Evolutionary conservation across 306 rosid genomes (phyloP).

Genomic region (barrel medic (Medicago truncatula)): MtrunA17r5.0-ANR NC_053049.1:7579001-7579500

Average conservation of each 20-base stretch:
- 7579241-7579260: slow-evolving; percentile 7
- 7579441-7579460: slow-evolving; percentile 6
- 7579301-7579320: slow-evolving; percentile 69
- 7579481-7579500: slow-evolving; percentile 30
- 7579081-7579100: slow-evolving; percentile 34
- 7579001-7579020: slow-evolving; percentile 36
- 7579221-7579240: background rate
- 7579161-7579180: background rate
- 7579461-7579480: slow-evolving; percentile 35
- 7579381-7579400: slow-evolving; percentile 28
- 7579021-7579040: slow-evolving; percentile 46
- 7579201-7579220: background rate
- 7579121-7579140: slow-evolving; percentile 71
- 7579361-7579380: slow-evolving; percentile 23
- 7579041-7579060: slow-evolving; percentile 37
- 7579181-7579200: slow-evolving; percentile 13
- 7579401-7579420: slow-evolving; percentile 32
- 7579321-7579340: slow-evolving; percentile 55
- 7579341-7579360: slow-evolving; percentile 61
- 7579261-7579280: slow-evolving; percentile 66
- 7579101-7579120: slow-evolving; percentile 14
- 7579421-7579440: slow-evolving; percentile 46
- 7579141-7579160: background rate
- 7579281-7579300: slow-evolving; percentile 93
- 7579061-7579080: slow-evolving; percentile 36